Evolutionary conservation across 345 rosid genomes (phyloP).

Genomic region (Eucalyptus albens): DNA sequence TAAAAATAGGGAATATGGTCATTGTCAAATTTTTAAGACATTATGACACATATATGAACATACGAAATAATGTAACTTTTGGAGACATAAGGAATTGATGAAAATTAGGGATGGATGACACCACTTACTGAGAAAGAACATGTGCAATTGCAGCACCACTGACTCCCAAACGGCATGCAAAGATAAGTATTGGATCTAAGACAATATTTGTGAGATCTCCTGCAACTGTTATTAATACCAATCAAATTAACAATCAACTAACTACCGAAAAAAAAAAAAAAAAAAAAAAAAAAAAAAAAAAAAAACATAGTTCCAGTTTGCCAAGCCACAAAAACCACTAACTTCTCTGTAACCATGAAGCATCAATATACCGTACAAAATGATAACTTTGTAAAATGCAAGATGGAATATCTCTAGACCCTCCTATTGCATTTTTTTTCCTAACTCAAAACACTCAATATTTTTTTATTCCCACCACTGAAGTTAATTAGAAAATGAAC

Average conservation of each 20-base stretch:
- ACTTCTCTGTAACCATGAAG: not conserved
- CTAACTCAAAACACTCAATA: not conserved
- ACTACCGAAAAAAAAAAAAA: not conserved
- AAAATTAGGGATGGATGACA: not conserved
- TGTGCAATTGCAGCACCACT: slow-evolving; percentile 97
- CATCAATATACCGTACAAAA: not conserved
- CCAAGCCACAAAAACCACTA: not conserved
- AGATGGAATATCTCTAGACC: not conserved
- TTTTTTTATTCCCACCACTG: not conserved
- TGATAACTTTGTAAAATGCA: not conserved
- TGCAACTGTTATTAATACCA: slow-evolving; percentile 17
- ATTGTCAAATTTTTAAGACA: not conserved
- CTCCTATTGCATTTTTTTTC: not conserved
- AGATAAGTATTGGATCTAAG: slow-evolving; percentile 76
- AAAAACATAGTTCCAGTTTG: not conserved
- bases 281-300: too few relatives aligned
- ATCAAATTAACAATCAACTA: not conserved
- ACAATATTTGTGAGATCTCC: slow-evolving; percentile 64
- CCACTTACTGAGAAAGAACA: slow-evolving; percentile 76
- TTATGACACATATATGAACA: not conserved
- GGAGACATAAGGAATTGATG: not conserved
- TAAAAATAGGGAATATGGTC: not conserved
- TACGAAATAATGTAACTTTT: not conserved
- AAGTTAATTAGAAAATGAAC: not conserved
- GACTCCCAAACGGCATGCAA: slow-evolving; percentile 49